Evolutionary conservation across 768 basidiomycete species (phyloP).

Genomic region (Naganishia randhawae): DNA sequence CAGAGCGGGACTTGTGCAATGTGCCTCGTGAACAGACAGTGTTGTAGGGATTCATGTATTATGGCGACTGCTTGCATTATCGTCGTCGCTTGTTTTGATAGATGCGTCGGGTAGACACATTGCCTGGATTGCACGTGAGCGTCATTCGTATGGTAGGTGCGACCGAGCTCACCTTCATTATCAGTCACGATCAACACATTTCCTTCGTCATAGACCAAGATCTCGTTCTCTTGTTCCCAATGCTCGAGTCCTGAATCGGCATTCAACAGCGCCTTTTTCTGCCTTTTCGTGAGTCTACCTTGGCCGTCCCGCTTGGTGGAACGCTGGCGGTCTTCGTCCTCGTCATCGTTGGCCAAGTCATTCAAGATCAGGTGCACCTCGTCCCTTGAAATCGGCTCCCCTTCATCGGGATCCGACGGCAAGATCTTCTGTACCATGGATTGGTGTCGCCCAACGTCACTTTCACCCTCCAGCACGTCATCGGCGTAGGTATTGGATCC

Average conservation of each 20-base stretch:
- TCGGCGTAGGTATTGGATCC: slow-evolving; percentile 5
- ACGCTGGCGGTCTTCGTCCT: slow-evolving; percentile 14
- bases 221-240: slow-evolving; percentile 26
- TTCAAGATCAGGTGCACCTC: slow-evolving; percentile 30
- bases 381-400: slow-evolving; percentile 21
- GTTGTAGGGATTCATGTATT: slow-evolving; percentile 13
- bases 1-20: no score
- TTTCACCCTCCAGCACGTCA: slow-evolving; percentile 1
- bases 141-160: not conserved
- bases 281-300: slow-evolving; percentile 22
- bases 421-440: not conserved
- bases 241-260: slow-evolving; percentile 29
- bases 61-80: not conserved
- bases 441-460: not conserved
- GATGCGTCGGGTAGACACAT: slow-evolving; percentile 27
- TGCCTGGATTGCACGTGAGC: slow-evolving; percentile 5
- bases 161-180: slow-evolving; percentile 31
- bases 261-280: slow-evolving; percentile 25
- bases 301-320: slow-evolving; percentile 21
- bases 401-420: slow-evolving; percentile 16
- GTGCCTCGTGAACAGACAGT: not conserved
- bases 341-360: slow-evolving; percentile 22
- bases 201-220: slow-evolving; percentile 32
- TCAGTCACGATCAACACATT: slow-evolving; percentile 30
- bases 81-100: slow-evolving; percentile 16